Evolutionary conservation across 1,139 yeast species (phyloP).

Genomic region (Blastobotrys indianensis): DNA sequence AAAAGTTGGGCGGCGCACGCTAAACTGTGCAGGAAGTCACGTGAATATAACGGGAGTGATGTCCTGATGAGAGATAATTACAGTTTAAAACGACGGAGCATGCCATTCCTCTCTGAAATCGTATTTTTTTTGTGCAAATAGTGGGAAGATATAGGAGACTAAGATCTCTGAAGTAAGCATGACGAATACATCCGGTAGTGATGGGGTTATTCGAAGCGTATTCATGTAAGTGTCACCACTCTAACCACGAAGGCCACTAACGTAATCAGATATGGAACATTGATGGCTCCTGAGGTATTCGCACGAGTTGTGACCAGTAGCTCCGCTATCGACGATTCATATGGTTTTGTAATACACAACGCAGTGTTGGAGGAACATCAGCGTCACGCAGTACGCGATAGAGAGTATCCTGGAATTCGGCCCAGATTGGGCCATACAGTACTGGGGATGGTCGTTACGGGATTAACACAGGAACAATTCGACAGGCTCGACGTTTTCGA

Average conservation of each 20-base stretch:
- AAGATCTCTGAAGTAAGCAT: too few species aligned
- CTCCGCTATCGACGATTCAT: slow-evolving; percentile 14
- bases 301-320: slow-evolving; percentile 28
- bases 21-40: too few species aligned
- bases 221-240: too few species aligned
- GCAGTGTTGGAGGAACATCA: slow-evolving; percentile 24
- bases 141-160: too few species aligned
- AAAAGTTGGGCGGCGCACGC: too few species aligned
- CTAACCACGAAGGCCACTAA: neutral
- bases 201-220: too few species aligned
- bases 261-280: slow-evolving; percentile 30
- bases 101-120: too few species aligned
- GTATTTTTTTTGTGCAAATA: too few species aligned
- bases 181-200: too few species aligned
- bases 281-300: slow-evolving; percentile 32
- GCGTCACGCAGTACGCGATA: slow-evolving; percentile 24
- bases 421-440: slow-evolving; percentile 19
- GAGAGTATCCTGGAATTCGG: slow-evolving; percentile 31
- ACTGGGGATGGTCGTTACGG: slow-evolving; percentile 28
- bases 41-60: too few species aligned
- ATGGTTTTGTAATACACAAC: slow-evolving; percentile 18
- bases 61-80: too few species aligned
- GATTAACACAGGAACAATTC: slow-evolving; percentile 23
- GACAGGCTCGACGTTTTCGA: slow-evolving; percentile 29
- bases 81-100: too few species aligned